Evolutionary conservation across 2,329 filamentous ascomycete genomes (phyloP), one percentile per base, ranked within the genome.

Genomic region (Trichoderma sp.): DNA sequence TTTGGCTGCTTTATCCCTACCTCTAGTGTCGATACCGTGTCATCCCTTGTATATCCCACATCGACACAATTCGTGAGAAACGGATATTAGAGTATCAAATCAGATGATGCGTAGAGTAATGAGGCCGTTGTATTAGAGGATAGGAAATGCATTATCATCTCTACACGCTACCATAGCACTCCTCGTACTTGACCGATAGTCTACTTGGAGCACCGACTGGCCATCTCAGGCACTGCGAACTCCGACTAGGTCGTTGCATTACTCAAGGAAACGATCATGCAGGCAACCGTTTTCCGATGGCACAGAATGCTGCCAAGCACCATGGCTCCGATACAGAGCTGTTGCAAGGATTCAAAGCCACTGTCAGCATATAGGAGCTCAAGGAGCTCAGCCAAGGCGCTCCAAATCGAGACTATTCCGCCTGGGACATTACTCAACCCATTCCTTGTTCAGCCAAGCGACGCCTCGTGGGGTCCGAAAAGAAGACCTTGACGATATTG

Each of bases 401-500:
- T 68, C 8, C 7, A 7, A 8, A 36, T 34, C 28, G 55, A 68
- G n/a, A 15, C 39, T 15, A 26, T 5, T 17, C 28, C 6, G 13
- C 36, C 20, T n/a, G 6, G 13, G 55, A 36, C 4, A 39, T 47
- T 53, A 58, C 34, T 30, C 20, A 12, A 17, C 0, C 2, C 26
- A 15, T 26, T 36, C 30, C 17, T 20, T 36, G 7, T 26, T 15
- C n/a, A 68, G 32, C 30, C 11, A 50, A 30, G 43, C 17, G 55
- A 43, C 30, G 55, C 69, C 53, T 58, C 62, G 39, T 71, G 69
- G 69, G 69, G 62, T 55, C 58, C n/a, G 9, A 36, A 53, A 63
- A 34, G 9, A 20, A 23, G 26, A 6, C 50, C 28, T 26, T 4
- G 1, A 15, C 11, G 36, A 47, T 32, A 50, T 12, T 59, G 34